Percentiles rank a stretch among this genome's conserved stretches.
phyloP scores from a whole-genome alignment of 768 basidiomycete species.

The Exidia glandulosa region DNA sequence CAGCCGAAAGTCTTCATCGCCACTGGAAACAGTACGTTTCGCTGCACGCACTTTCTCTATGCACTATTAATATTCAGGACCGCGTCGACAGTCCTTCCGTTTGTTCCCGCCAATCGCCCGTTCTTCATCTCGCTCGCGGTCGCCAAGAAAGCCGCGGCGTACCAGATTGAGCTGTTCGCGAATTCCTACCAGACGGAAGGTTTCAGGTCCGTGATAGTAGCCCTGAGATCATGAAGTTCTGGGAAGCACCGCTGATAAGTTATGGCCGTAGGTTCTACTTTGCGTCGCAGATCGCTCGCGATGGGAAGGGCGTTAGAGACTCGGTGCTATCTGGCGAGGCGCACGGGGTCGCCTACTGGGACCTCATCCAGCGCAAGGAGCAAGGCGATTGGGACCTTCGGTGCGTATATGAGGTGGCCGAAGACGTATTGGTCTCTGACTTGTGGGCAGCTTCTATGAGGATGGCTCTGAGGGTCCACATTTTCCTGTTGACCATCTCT shows the following conservation, averaged over 20 bases:
- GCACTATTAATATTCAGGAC: neutral
- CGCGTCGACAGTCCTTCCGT: neutral
- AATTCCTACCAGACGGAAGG: neutral
- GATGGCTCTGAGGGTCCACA: neutral
- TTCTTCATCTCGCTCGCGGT: neutral
- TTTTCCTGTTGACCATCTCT: neutral
- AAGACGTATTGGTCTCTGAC: neutral
- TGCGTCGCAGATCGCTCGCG: neutral
- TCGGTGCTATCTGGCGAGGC: neutral
- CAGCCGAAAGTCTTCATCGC: constrained; percentile 1
- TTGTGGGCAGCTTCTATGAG: neutral
- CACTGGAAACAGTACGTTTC: neutral
- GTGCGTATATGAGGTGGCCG: neutral
- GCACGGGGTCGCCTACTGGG: neutral
- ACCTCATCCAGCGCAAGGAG: constrained; percentile 2
- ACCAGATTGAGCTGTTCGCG: neutral
- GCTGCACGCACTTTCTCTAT: neutral
- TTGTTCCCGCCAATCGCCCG: neutral
- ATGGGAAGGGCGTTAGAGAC: neutral
- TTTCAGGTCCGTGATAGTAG: too few relatives aligned
- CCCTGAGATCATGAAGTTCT: too few relatives aligned
- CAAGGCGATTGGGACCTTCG: constrained; percentile 1
- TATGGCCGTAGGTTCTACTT: too few relatives aligned
- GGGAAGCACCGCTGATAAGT: too few relatives aligned
- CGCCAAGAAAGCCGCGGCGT: neutral